phyloP scores from a whole-genome alignment of 148 eudicot species.

The Rhododendron henanense region DNA sequence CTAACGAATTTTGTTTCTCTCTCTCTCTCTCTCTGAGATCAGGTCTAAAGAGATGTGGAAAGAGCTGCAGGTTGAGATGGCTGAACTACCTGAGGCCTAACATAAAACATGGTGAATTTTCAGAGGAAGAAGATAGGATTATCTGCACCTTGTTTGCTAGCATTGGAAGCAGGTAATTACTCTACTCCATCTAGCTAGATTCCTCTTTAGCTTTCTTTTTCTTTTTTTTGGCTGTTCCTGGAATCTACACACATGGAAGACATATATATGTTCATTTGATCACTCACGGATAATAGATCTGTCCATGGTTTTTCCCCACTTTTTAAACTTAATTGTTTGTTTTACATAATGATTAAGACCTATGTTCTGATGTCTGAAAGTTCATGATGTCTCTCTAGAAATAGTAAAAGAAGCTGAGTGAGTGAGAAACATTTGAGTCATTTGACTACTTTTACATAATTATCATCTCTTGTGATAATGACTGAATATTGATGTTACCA shows the following conservation, averaged over 20 bases:
- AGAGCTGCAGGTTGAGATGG: conserved; percentile 28
- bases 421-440: neutral
- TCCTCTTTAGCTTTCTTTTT: neutral
- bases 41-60: conserved; percentile 28
- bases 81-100: conserved; percentile 26
- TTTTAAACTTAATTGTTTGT: neutral
- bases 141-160: conserved; percentile 25
- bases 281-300: neutral
- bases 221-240: neutral
- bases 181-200: neutral
- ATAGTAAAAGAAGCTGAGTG: neutral
- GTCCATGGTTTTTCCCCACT: neutral
- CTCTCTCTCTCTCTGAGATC: neutral
- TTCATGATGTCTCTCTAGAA: neutral
- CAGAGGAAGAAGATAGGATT: conserved; percentile 25
- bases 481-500: neutral
- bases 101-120: conserved; percentile 26
- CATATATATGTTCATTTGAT: neutral
- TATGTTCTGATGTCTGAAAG: neutral
- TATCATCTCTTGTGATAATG: neutral
- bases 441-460: neutral
- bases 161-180: conserved; percentile 24
- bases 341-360: neutral
- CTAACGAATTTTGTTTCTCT: neutral
- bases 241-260: neutral